phyloP scores from a whole-genome alignment of 148 eudicot genomes.

The Suaeda aralocaspica region DNA sequence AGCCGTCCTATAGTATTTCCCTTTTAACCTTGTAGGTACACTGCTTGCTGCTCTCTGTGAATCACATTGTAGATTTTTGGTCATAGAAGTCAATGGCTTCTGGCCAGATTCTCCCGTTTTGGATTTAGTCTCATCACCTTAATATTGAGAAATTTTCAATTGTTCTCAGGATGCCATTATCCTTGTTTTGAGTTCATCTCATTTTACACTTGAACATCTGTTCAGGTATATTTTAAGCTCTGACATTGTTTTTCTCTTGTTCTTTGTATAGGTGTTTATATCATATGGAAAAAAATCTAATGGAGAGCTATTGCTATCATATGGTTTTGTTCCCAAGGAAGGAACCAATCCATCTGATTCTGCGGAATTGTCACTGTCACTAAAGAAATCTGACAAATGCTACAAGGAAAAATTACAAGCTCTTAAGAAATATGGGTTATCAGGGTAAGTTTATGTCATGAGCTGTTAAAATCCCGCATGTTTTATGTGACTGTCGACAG shows the following conservation, averaged over 20 bases:
- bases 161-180: neutral
- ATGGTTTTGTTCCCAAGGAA: conserved; percentile 96
- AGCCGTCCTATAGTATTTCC: no score
- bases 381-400: conserved; percentile 72
- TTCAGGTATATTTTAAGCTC: neutral
- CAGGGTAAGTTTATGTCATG: conserved; percentile 50
- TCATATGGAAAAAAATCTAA: conserved; percentile 97
- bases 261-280: conserved; percentile 67
- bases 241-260: conserved; percentile 10
- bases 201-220: neutral
- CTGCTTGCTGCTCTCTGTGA: no score
- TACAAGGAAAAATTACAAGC: conserved; percentile 76
- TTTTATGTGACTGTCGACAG: no score
- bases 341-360: conserved; percentile 94
- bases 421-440: conserved; percentile 71
- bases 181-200: neutral
- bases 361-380: conserved; percentile 62
- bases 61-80: neutral
- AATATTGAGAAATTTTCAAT: neutral
- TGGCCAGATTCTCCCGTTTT: neutral
- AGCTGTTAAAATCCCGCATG: no score
- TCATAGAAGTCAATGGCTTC: neutral
- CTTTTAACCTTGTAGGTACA: no score
- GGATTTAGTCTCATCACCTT: neutral
- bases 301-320: conserved; percentile 89